Conservation (phyloP, 306 rosid species). For the Vachellia collinsii region DNA sequence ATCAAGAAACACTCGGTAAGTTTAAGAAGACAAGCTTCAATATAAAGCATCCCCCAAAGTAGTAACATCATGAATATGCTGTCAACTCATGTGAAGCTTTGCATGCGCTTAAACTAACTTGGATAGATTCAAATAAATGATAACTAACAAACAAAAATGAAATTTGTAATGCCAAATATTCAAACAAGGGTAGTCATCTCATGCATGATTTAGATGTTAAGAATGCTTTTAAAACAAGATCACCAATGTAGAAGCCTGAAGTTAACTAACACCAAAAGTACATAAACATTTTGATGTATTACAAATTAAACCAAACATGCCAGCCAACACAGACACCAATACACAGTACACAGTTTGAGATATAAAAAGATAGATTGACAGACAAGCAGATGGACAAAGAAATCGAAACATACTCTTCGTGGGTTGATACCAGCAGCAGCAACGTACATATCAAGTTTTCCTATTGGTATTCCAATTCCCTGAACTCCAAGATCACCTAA, state of each 20-base stretch:
- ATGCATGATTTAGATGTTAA: slow-evolving; percentile 17
- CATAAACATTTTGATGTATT: background rate
- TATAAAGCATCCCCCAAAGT: slow-evolving; percentile 19
- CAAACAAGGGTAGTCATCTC: slow-evolving; percentile 16
- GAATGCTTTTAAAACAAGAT: slow-evolving; percentile 24
- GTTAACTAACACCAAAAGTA: slow-evolving; percentile 18
- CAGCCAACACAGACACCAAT: slow-evolving; percentile 11
- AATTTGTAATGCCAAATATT: slow-evolving; percentile 24
- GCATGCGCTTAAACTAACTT: slow-evolving; percentile 7
- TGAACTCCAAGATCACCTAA: slow-evolving; percentile 99
- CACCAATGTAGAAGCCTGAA: slow-evolving; percentile 21
- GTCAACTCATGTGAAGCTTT: slow-evolving; percentile 13
- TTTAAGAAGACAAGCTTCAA: slow-evolving; percentile 22
- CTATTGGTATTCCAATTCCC: slow-evolving; percentile 97
- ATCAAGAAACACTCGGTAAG: slow-evolving; percentile 9
- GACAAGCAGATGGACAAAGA: slow-evolving; percentile 11
- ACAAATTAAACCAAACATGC: slow-evolving; percentile 17
- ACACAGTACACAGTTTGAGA: slow-evolving; percentile 7
- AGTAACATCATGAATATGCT: slow-evolving; percentile 22
- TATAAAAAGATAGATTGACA: background rate
- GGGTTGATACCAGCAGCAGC: slow-evolving; percentile 99
- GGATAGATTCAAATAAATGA: background rate
- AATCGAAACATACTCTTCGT: slow-evolving; percentile 70
- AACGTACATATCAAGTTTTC: slow-evolving; percentile 97
- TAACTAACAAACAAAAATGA: slow-evolving; percentile 29